Conservation (phyloP, 225 moss, liverwort and hornwort genomes). For the Neckera pumila region DNA sequence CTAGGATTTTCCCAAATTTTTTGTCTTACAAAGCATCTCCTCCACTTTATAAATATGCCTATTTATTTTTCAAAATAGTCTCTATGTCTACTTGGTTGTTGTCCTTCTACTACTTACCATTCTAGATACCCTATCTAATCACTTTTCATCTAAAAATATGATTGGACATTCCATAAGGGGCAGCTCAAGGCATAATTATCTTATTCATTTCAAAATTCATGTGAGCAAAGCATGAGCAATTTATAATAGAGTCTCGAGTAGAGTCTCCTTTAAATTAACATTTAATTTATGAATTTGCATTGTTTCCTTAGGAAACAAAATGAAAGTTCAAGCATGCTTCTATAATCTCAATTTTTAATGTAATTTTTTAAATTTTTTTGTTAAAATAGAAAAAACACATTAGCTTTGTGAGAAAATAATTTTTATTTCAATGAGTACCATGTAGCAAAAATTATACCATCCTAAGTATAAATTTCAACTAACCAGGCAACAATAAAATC, state of each 20-base stretch:
- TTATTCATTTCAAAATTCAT: background rate
- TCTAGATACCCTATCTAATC: background rate
- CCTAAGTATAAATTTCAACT: background rate
- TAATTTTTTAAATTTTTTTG: background rate
- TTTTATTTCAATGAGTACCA: background rate
- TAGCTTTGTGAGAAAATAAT: background rate
- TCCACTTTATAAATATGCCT: background rate
- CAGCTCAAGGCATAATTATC: background rate
- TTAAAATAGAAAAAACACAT: background rate
- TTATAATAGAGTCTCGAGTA: background rate
- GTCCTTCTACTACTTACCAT: background rate
- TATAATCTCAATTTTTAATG: background rate
- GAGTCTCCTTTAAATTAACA: background rate
- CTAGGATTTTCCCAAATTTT: background rate
- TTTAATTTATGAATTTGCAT: no score
- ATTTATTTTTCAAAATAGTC: no score
- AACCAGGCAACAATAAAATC: no score
- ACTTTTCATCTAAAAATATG: background rate
- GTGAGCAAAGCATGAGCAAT: fast-evolving
- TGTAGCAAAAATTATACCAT: background rate
- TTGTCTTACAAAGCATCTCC: background rate
- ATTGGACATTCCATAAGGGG: background rate
- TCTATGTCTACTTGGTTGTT: background rate
- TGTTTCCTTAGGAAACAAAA: no score
- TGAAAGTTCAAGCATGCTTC: background rate